Conservation (phyloP, 306 rosid species). For the Pueraria montana region DNA sequence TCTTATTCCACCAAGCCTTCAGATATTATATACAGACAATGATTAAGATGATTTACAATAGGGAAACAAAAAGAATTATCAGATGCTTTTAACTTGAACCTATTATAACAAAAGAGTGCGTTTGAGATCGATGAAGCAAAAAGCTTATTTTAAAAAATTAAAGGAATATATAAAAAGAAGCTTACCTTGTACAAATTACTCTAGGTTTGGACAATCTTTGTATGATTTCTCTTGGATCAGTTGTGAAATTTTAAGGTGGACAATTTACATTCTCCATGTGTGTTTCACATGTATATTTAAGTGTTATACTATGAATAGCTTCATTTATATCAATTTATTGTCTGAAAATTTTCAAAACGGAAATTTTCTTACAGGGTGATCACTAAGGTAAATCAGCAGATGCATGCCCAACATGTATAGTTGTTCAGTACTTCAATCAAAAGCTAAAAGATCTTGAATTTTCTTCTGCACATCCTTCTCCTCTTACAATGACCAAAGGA, state of each 20-base stretch:
- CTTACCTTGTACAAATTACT: background rate
- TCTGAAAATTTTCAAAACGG: background rate
- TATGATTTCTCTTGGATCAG: background rate
- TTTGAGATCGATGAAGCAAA: background rate
- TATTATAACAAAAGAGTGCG: background rate
- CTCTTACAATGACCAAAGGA: conserved; percentile 6
- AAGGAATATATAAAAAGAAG: background rate
- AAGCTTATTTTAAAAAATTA: background rate
- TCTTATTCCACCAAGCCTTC: background rate
- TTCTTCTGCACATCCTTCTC: conserved; percentile 22
- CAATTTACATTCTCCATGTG: background rate
- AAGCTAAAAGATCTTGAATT: conserved; percentile 39
- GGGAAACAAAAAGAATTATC: background rate
- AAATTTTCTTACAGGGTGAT: conserved; percentile 8
- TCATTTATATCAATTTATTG: conserved; percentile 19
- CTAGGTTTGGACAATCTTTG: conserved; percentile 4
- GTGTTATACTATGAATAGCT: background rate
- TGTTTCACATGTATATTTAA: background rate
- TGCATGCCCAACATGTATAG: background rate
- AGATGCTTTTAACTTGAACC: conserved; percentile 9
- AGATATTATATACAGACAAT: background rate
- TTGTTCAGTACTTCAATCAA: conserved; percentile 29
- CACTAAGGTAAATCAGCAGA: conserved; percentile 6
- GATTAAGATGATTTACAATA: background rate
- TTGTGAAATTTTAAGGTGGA: background rate